A percentile compares a stretch with the other conserved stretches of the same genome.
Evolutionary conservation across 768 basidiomycete species (phyloP).

Genomic region (Auricularia heimuer): DNA sequence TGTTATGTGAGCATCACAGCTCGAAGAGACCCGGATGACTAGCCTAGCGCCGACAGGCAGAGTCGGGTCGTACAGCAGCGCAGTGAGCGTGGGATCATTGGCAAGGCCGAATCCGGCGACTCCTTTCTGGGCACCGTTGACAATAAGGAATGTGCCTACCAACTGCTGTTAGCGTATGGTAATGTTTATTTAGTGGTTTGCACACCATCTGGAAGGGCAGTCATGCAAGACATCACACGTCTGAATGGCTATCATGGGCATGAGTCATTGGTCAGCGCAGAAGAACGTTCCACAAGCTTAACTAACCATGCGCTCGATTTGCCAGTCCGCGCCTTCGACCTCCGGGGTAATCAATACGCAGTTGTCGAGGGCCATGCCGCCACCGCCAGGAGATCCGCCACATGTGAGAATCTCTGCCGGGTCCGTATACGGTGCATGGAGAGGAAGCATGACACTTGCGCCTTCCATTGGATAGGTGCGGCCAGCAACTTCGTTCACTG

Average conservation of each 20-base stretch:
- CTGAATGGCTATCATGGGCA: slow-evolving; percentile 29
- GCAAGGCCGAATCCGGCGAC: slow-evolving; percentile 16
- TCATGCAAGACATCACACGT: slow-evolving; percentile 27
- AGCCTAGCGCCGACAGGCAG: slow-evolving; percentile 31
- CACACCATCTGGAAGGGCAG: slow-evolving; percentile 14
- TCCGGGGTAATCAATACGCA: slow-evolving; percentile 66
- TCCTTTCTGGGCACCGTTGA: slow-evolving; percentile 13
- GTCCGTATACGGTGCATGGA: slow-evolving; percentile 56
- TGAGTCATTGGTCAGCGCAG: neutral
- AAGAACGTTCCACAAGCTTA: neutral
- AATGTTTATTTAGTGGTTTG: slow-evolving; percentile 3
- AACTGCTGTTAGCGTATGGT: neutral
- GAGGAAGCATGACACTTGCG: slow-evolving; percentile 25
- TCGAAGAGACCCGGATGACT: neutral
- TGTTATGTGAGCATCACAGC: neutral
- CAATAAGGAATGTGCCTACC: neutral
- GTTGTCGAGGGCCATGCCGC: slow-evolving; percentile 14
- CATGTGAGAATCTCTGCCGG: slow-evolving; percentile 11
- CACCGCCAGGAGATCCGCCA: slow-evolving; percentile 12
- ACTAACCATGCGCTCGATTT: slow-evolving; percentile 68
- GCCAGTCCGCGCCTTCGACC: slow-evolving; percentile 50
- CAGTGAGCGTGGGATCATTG: slow-evolving; percentile 37
- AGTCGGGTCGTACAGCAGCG: slow-evolving; percentile 61
- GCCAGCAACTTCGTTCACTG: slow-evolving; percentile 30
- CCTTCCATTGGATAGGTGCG: slow-evolving; percentile 15